Evolutionary conservation across 169 alveolate species (phyloP), one percentile per base, ranked within the genome.

Genomic region (Plasmodium gonderi): DNA sequence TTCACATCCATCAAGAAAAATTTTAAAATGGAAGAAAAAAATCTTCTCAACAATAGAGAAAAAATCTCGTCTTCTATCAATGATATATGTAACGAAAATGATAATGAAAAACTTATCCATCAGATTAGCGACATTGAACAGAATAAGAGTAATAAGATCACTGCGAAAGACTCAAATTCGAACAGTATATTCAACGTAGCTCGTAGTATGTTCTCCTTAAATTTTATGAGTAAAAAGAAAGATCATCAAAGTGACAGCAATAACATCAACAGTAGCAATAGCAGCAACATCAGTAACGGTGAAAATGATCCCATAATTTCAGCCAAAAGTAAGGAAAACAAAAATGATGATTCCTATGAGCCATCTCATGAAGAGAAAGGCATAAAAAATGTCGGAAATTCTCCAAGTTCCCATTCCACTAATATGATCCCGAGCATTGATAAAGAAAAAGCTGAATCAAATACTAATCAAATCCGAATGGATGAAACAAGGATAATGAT

Each of bases 11-110:
- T 87, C 45, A 49, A 36, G 68, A 87, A 75, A 65, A 87, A 87
- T 87, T 26, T 87, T 33, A 75, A 87, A 49, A 75, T 76, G 17
- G 89, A 87, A 40, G 80, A 78, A 75, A 36, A 11, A 44, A 87
- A 29, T 72, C 40, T 51, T 17, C 40, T 20, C n/a, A 75, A 1
- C 23, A 8, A 23, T 49, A 68, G 20, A 11, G 65, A 51, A 31
- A 40, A 69, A 2, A 20, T 60, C 17, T 3, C n/a, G 29, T 12
- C 26, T 40, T 7, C 81, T 9, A n/a, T 31, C 23, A 40, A 17
- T 40, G 81, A 2, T 36, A 31, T 12, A 6, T 23, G 29, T n/a
- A 23, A 23, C 20, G 11, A 3, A 14, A 31, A 29, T 8, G 20
- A 38, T 11, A 31, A 23, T 12, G 38, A 17, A 31, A 49, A 8